phyloP scores from a whole-genome alignment of 345 rosid genomes.

The Brassica rapa region DNA sequence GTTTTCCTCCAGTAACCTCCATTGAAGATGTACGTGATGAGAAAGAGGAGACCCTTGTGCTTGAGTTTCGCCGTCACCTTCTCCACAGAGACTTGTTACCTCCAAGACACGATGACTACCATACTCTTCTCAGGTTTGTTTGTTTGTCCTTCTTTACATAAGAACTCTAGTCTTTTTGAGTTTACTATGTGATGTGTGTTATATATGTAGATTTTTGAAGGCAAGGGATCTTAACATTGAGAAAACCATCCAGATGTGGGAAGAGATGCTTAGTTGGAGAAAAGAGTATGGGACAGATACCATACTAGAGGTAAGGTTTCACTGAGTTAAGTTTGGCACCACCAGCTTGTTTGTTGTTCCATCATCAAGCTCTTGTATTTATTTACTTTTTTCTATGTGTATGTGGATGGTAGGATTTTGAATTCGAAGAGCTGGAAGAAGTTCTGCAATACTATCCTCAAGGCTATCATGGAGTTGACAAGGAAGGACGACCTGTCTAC shows the following conservation, averaged over 20 bases:
- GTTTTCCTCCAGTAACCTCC: conserved; percentile 63
- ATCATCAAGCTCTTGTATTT: not conserved
- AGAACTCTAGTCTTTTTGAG: not conserved
- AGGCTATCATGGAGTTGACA: not conserved
- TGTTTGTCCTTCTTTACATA: not conserved
- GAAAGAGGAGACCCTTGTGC: conserved; percentile 74
- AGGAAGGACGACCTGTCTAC: too few species aligned
- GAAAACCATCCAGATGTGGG: conserved; percentile 24
- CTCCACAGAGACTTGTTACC: conserved; percentile 24
- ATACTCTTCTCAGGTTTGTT: conserved; percentile 74
- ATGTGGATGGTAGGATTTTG: not conserved
- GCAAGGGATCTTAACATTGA: not conserved
- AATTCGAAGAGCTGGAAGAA: not conserved
- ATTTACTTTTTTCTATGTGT: not conserved
- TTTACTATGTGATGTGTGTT: not conserved
- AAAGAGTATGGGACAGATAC: conserved; percentile 79
- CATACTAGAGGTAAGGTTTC: conserved; percentile 63
- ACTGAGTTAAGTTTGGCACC: not conserved
- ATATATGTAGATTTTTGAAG: not conserved
- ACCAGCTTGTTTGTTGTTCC: not conserved
- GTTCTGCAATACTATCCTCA: not conserved
- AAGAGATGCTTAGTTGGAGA: conserved; percentile 96
- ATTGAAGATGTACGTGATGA: conserved; percentile 89
- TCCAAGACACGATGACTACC: conserved; percentile 81
- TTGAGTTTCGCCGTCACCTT: conserved; percentile 50